phyloP scores from a whole-genome alignment of 1,139 yeast species.

The Yamadazyma atlantica region DNA sequence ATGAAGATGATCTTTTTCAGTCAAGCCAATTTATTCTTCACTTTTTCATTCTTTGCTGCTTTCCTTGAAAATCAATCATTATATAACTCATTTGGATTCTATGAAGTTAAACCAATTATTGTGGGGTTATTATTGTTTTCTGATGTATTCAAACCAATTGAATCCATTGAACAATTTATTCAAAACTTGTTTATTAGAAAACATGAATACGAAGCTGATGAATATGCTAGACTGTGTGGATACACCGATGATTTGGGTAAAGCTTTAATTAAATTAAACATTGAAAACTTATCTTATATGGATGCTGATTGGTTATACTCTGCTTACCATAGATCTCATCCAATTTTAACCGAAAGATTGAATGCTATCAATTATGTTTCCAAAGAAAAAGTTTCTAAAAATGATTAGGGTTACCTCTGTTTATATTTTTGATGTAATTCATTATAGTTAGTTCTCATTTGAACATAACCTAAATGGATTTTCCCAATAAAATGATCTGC shows the following conservation, averaged over 20 bases:
- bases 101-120: conserved; percentile 60
- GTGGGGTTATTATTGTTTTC: conserved; percentile 77
- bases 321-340: conserved; percentile 88
- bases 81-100: conserved; percentile 77
- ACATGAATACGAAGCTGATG: conserved; percentile 92
- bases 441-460: conserved; percentile 64
- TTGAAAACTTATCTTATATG: conserved; percentile 77
- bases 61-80: conserved; percentile 78
- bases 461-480: conserved; percentile 78
- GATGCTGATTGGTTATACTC: conserved; percentile 90
- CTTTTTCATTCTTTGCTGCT: conserved; percentile 72
- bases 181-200: conserved; percentile 75
- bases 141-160: conserved; percentile 77
- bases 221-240: conserved; percentile 74
- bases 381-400: conserved; percentile 43
- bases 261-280: conserved; percentile 73
- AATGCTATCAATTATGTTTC: conserved; percentile 60
- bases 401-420: conserved; percentile 9
- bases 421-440: conserved; percentile 34
- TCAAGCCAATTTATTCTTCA: conserved; percentile 62
- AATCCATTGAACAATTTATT: conserved; percentile 62
- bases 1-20: conserved; percentile 64
- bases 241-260: conserved; percentile 65
- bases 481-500: conserved; percentile 94
- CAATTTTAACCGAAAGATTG: conserved; percentile 85